A percentile compares a stretch with the other conserved stretches of the same genome.
These are phyloP conservation scores for Ramaria rubella DNA, from an alignment of 768 basidiomycete genomes.

Conservation along the genomic window DNA sequence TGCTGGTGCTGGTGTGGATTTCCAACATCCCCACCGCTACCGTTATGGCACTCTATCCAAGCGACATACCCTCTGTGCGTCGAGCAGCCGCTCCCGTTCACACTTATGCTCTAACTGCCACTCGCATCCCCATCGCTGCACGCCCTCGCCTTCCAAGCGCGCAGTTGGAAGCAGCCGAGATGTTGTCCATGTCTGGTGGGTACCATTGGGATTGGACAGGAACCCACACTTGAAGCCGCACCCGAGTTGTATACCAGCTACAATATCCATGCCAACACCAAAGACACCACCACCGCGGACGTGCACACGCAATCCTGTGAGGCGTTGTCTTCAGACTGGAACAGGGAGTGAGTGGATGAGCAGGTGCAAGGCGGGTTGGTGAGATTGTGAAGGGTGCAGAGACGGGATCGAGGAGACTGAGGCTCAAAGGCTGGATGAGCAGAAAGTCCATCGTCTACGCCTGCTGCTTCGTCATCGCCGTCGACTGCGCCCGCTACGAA, in stretches of 20 bases:
- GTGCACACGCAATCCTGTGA: not conserved
- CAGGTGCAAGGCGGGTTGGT: not conserved
- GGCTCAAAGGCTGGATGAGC: not conserved
- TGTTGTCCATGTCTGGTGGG: conserved; percentile 6
- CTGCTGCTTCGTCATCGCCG: not conserved
- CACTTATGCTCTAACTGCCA: no score
- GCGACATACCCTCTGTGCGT: not conserved
- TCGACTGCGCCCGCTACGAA: not conserved
- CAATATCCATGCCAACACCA: not conserved
- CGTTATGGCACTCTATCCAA: not conserved
- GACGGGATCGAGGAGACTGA: not conserved
- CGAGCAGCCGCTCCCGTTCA: not conserved
- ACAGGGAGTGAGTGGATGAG: not conserved
- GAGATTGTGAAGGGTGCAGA: not conserved
- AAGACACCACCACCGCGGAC: not conserved
- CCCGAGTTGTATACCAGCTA: no score
- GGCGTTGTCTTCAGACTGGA: conserved; percentile 3
- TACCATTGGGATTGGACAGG: conserved; percentile 2
- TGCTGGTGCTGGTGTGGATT: not conserved
- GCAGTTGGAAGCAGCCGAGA: conserved; percentile 1
- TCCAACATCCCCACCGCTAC: not conserved
- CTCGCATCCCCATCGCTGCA: not conserved
- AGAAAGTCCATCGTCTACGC: not conserved
- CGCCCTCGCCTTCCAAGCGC: not conserved
- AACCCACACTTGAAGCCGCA: no score